Evolutionary conservation across 441 rosid species (phyloP), one percentile per base, ranked within the genome.

Genomic region (Aleurites moluccanus): DNA sequence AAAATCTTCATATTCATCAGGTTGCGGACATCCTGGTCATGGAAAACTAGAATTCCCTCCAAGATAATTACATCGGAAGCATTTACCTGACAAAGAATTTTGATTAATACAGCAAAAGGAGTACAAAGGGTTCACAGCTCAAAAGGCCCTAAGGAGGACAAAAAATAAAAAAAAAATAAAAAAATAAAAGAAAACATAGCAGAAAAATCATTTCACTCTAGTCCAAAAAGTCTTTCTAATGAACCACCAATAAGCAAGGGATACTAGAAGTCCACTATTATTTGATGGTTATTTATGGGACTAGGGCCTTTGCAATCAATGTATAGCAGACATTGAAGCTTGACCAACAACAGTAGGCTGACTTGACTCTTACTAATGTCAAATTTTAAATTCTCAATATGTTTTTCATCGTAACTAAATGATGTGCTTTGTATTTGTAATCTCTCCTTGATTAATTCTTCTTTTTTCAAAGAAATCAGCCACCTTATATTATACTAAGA

Each of bases 11-110:
- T 85, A 76, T 89, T 85, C 99, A 95, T 95, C 72, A 90, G 84
- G 80, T 88, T 88, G 35, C 99, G 91, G 78, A 95, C 98, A 73
- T 81, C 89, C 57, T 85, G 92, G 72, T 95, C 98, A 81, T 95
- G 98, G 66, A 95, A 95, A 63, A 95, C 95, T 50, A 95, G 84
- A 82, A 95, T 95, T 75, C 99, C 99, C 87, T 93, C 98, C 88
- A 95, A 78, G 77, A 95, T 95, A 56, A 95, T 93, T 68, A 95
- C 99, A 87, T 95, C 99, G 72, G 97, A 95, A 75, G 91, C 97
- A 86, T 95, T 95, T 64, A 95, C 99, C 99, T 95, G 87, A 74
- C 8, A 73, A 80, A 68, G 10, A 35, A 78, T 35, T 56, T 64
- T 75, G 42, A 73, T 27, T 50, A 42, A 73, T 25, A 49, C 35